A percentile compares a stretch with the other conserved stretches of the same genome.
These are phyloP conservation scores for Hymenoscyphus fraxineus DNA, from an alignment of 2,329 filamentous ascomycete genomes.

Conservation along the genomic window DNA sequence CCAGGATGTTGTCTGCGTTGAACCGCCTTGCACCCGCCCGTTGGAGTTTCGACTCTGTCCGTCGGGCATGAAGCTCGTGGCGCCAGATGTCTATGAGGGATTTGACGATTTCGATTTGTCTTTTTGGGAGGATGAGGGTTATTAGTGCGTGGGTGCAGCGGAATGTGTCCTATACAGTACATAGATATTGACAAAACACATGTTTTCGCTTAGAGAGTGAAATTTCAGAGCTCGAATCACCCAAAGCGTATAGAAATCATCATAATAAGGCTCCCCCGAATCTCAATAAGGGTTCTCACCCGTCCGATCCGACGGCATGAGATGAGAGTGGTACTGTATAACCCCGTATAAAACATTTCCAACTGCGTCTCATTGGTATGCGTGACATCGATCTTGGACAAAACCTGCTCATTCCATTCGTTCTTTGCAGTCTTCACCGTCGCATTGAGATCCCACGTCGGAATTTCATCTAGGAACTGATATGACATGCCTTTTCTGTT, in stretches of 20 bases:
- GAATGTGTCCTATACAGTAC: slow-evolving; percentile 62
- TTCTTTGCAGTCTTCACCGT: slow-evolving; percentile 41
- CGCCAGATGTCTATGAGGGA: slow-evolving; percentile 65
- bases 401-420: slow-evolving; percentile 51
- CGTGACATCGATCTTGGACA: slow-evolving; percentile 49
- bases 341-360: slow-evolving; percentile 51
- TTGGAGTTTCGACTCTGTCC: slow-evolving; percentile 64
- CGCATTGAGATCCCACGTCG: slow-evolving; percentile 42
- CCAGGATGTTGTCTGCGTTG: slow-evolving; percentile 67
- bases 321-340: slow-evolving; percentile 59
- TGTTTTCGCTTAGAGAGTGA: no score
- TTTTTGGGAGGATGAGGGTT: slow-evolving; percentile 57
- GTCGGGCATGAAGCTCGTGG: slow-evolving; percentile 58
- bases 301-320: slow-evolving; percentile 64
- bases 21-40: slow-evolving; percentile 63
- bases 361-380: slow-evolving; percentile 45
- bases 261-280: slow-evolving; percentile 63
- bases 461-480: slow-evolving; percentile 35
- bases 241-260: slow-evolving; percentile 69
- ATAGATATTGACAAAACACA: slow-evolving; percentile 37
- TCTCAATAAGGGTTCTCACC: slow-evolving; percentile 65
- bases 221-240: slow-evolving; percentile 8
- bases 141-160: slow-evolving; percentile 58
- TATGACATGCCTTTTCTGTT: slow-evolving; percentile 16
- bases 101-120: slow-evolving; percentile 59